Conservation (phyloP, 2,329 filamentous ascomycete species). For the Rutstroemia sp. region DNA sequence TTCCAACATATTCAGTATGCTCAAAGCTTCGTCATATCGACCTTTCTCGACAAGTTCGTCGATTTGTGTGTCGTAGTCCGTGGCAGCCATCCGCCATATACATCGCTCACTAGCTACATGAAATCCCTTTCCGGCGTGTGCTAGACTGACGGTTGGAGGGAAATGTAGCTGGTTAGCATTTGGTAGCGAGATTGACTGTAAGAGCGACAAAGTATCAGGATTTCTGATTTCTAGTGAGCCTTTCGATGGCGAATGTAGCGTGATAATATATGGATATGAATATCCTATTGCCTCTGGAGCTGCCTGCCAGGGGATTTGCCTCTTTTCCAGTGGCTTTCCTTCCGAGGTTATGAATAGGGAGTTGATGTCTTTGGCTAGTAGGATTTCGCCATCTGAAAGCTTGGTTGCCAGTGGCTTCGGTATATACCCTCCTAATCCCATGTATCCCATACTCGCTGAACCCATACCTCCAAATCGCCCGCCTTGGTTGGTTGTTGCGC, state of each 20-base stretch:
- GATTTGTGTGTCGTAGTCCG: constrained; percentile 86
- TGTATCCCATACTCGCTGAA: constrained; percentile 88
- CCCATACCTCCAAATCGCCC: constrained; percentile 74
- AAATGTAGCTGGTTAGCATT: constrained; percentile 83
- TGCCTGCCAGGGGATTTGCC: constrained; percentile 84
- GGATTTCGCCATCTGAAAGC: constrained; percentile 72
- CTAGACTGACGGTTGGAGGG: constrained; percentile 85
- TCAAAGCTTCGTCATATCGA: constrained; percentile 85
- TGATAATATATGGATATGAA: constrained; percentile 91
- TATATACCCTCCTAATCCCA: constrained; percentile 86
- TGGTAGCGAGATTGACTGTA: constrained; percentile 78
- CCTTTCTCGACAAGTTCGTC: constrained; percentile 68
- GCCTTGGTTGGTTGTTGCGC: constrained; percentile 44
- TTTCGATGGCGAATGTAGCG: constrained; percentile 75
- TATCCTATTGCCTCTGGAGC: constrained; percentile 91
- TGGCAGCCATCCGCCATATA: constrained; percentile 93
- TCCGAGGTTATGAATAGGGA: constrained; percentile 83
- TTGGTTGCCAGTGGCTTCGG: constrained; percentile 83
- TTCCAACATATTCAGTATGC: constrained; percentile 80
- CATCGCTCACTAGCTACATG: constrained; percentile 84
- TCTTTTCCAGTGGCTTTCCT: constrained; percentile 73
- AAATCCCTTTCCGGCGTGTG: constrained; percentile 93
- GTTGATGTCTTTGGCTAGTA: constrained; percentile 97
- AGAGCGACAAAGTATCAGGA: constrained; percentile 79
- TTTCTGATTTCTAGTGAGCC: constrained; percentile 86